phyloP scores from a whole-genome alignment of 176 grass and related monocot genomes.

The Puya raimondii region DNA sequence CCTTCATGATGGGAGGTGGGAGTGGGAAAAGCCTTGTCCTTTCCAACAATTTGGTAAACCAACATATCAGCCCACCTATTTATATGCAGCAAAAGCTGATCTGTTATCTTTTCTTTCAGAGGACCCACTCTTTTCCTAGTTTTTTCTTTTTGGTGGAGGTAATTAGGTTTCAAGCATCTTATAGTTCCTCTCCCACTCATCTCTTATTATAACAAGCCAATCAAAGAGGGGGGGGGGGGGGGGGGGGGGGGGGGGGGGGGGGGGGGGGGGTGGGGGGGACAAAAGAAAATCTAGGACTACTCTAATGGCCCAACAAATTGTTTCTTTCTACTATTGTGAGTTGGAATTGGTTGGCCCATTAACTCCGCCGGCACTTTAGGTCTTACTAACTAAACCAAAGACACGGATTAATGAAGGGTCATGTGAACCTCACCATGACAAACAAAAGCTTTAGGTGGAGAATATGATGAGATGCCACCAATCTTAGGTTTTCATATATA shows the following conservation, averaged over 20 bases:
- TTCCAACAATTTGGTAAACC: slow-evolving; percentile 40
- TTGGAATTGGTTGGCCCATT: slow-evolving; percentile 88
- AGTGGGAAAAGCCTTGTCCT: slow-evolving; percentile 26
- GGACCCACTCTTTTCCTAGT: slow-evolving; percentile 11
- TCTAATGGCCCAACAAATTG: slow-evolving; percentile 74
- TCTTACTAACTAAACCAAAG: slow-evolving; percentile 39
- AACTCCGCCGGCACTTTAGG: slow-evolving; percentile 75
- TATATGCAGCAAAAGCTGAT: slow-evolving; percentile 65
- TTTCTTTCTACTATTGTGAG: slow-evolving; percentile 43
- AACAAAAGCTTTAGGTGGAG: slow-evolving; percentile 18
- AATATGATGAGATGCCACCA: slow-evolving; percentile 9
- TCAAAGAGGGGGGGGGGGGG: slow-evolving; percentile 21
- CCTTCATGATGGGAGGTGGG: slow-evolving; percentile 4
- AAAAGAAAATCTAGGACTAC: slow-evolving; percentile 44
- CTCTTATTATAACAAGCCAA: slow-evolving; percentile 28
- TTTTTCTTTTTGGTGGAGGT: slow-evolving; percentile 29
- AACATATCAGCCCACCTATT: slow-evolving; percentile 41
- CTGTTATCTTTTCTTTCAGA: slow-evolving; percentile 46
- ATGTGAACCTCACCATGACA: slow-evolving; percentile 33
- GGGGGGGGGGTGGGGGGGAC: slow-evolving; percentile 19
- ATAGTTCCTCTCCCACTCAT: slow-evolving; percentile 15
- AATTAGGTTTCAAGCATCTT: slow-evolving; percentile 47
- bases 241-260: slow-evolving; percentile 18
- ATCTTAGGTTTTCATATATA: background rate
- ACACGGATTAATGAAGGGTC: slow-evolving; percentile 38